These are phyloP conservation scores for Neurospora sublineolata DNA, from an alignment of 495 filamentous ascomycete species.

Conservation along the genomic window DNA sequence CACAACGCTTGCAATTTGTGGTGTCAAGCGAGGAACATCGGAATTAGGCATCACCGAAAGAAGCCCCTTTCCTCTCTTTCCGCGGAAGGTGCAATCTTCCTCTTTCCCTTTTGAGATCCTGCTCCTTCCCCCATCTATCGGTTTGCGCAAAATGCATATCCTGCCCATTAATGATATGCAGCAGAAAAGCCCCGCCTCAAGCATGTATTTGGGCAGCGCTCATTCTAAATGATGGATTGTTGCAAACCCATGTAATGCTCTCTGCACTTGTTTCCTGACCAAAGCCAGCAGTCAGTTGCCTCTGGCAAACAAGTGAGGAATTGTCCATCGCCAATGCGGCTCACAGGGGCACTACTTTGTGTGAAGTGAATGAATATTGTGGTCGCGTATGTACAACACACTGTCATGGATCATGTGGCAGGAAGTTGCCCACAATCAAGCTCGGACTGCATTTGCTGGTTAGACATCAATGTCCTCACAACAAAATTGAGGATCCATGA, in stretches of 20 bases:
- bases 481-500: background rate
- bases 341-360: background rate
- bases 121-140: background rate
- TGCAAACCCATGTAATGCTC: background rate
- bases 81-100: background rate
- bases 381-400: background rate
- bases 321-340: background rate
- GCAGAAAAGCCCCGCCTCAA: background rate
- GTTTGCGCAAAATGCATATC: background rate
- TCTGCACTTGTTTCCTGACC: background rate
- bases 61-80: background rate
- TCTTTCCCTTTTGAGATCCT: background rate
- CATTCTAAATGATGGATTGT: background rate
- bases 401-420: conserved; percentile 48
- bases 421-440: conserved; percentile 91
- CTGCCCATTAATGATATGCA: background rate
- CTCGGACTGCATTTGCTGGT: conserved; percentile 51
- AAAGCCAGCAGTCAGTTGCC: background rate
- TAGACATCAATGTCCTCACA: background rate
- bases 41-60: background rate
- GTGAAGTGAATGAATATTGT: background rate
- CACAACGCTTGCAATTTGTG: background rate
- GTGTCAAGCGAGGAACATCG: background rate
- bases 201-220: background rate
- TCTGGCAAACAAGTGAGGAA: background rate